phyloP scores from a whole-genome alignment of 148 eudicot species.

The Dysphania ambrosioides region DNA sequence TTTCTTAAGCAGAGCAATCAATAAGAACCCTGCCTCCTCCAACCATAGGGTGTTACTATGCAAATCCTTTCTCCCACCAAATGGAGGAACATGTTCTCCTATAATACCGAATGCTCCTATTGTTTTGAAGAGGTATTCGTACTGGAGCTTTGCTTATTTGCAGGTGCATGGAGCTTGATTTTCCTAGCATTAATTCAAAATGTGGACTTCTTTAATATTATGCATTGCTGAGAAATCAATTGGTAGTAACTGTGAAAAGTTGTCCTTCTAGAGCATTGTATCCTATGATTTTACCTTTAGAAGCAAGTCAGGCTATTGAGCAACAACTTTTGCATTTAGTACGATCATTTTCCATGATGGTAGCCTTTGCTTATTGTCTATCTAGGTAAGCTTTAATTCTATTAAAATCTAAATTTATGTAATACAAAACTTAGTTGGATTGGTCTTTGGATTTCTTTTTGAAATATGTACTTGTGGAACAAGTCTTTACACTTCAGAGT shows the following conservation, averaged over 20 bases:
- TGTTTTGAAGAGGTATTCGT: too few species aligned
- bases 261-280: conserved; percentile 59
- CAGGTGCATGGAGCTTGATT: conserved; percentile 44
- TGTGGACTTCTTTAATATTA: neutral
- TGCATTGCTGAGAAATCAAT: neutral
- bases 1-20: too few species aligned
- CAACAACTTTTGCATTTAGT: conserved; percentile 71
- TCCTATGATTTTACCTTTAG: conserved; percentile 70
- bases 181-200: neutral
- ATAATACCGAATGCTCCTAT: too few species aligned
- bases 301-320: conserved; percentile 77
- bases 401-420: too few species aligned
- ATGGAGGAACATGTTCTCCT: too few species aligned
- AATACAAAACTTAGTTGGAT: too few species aligned
- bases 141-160: conserved; percentile 73
- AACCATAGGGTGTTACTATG: too few species aligned
- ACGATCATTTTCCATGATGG: conserved; percentile 83
- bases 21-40: conserved; percentile 47
- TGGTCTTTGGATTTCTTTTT: conserved; percentile 23
- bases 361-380: conserved; percentile 83
- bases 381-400: too few species aligned
- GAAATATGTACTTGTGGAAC: neutral
- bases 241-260: neutral
- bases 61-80: too few species aligned
- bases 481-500: neutral